These are phyloP conservation scores for Nakaseomyces bracarensis DNA, from an alignment of 1,139 yeast species.

Conservation along the genomic window DNA sequence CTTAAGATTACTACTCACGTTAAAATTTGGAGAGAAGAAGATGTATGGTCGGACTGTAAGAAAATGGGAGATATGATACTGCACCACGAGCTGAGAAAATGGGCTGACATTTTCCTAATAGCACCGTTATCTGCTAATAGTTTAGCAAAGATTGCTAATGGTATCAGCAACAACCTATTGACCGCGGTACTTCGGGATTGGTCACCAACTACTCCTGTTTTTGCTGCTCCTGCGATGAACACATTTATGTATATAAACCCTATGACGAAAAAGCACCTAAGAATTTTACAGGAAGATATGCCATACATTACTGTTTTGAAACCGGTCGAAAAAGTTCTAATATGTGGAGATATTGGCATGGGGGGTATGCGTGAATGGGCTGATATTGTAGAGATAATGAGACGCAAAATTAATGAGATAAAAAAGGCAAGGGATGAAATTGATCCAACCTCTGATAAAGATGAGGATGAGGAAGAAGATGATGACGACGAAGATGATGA, in stretches of 20 bases:
- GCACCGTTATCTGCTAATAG: constrained; percentile 92
- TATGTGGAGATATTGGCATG: constrained; percentile 90
- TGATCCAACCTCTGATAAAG: constrained; percentile 18
- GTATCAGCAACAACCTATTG: constrained; percentile 79
- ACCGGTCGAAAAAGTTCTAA: constrained; percentile 79
- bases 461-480: constrained; percentile 16
- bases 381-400: constrained; percentile 75
- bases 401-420: constrained; percentile 38
- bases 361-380: constrained; percentile 96
- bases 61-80: constrained; percentile 55
- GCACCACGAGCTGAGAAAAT: constrained; percentile 80
- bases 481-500: constrained; percentile 9
- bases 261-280: constrained; percentile 73
- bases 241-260: constrained; percentile 84
- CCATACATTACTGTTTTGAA: constrained; percentile 83
- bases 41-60: constrained; percentile 70
- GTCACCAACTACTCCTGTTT: constrained; percentile 80
- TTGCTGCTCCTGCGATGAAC: constrained; percentile 92
- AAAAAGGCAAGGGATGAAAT: constrained; percentile 24
- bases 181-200: constrained; percentile 88
- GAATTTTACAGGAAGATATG: constrained; percentile 73
- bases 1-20: constrained; percentile 73
- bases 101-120: constrained; percentile 89
- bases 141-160: constrained; percentile 78
- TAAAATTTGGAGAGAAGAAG: constrained; percentile 88